Conservation (phyloP, 441 rosid genomes). For the Syzygium malaccense region DNA sequence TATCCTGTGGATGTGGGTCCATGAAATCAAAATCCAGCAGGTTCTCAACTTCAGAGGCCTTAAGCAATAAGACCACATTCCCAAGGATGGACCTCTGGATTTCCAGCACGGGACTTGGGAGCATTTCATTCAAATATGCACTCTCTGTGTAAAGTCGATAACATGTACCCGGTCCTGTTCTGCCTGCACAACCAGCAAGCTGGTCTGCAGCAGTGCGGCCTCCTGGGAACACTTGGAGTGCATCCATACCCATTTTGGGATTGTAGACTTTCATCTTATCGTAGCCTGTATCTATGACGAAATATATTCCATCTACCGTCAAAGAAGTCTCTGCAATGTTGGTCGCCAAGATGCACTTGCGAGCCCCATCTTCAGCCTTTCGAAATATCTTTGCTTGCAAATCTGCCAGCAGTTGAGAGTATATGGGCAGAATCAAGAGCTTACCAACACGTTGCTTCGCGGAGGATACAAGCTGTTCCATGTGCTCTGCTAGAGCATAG, state of each 20-base stretch:
- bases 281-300: slow-evolving; percentile 91
- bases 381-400: slow-evolving; percentile 95
- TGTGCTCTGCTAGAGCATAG: slow-evolving; percentile 79
- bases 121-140: slow-evolving; percentile 86
- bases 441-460: slow-evolving; percentile 60
- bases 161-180: slow-evolving; percentile 98
- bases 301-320: slow-evolving; percentile 93
- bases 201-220: slow-evolving; percentile 98
- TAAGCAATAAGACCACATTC: slow-evolving; percentile 84
- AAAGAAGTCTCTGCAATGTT: slow-evolving; percentile 97
- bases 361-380: slow-evolving; percentile 95
- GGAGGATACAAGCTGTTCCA: slow-evolving; percentile 80
- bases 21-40: slow-evolving; percentile 92
- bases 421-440: slow-evolving; percentile 87
- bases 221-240: slow-evolving; percentile 90
- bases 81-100: slow-evolving; percentile 97
- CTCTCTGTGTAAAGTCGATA: slow-evolving; percentile 88
- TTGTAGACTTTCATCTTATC: slow-evolving; percentile 98
- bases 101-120: slow-evolving; percentile 91
- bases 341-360: slow-evolving; percentile 97
- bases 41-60: slow-evolving; percentile 84
- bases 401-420: slow-evolving; percentile 97
- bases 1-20: slow-evolving; percentile 99
- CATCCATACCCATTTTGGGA: slow-evolving; percentile 99
- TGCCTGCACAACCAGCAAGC: slow-evolving; percentile 95